Evolutionary conservation across 2,329 filamentous ascomycete species (phyloP).

Genomic region (Myriosclerotinia duriaeana): DNA sequence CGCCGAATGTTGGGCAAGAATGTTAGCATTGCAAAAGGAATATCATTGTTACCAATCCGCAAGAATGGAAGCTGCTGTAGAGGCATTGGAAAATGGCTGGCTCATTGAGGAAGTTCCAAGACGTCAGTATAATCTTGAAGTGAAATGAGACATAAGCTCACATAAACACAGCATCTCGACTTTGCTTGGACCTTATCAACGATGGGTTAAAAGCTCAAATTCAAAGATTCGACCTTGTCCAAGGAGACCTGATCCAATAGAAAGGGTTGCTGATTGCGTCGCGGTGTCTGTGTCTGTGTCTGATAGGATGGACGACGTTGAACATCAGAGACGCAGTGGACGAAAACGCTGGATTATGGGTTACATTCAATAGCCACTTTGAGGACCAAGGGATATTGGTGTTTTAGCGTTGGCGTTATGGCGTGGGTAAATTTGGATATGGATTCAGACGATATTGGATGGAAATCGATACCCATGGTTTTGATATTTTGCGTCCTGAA

Average conservation of each 20-base stretch:
- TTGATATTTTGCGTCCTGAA: slow-evolving; percentile 8
- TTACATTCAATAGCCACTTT: neutral
- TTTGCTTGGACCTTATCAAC: slow-evolving; percentile 39
- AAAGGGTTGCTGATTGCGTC: neutral
- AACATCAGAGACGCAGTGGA: slow-evolving; percentile 1
- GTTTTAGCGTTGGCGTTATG: slow-evolving; percentile 18
- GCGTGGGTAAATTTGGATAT: neutral
- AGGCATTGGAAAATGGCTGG: slow-evolving; percentile 35
- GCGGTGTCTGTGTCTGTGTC: too few relatives aligned
- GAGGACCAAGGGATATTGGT: neutral
- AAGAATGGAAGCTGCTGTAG: slow-evolving; percentile 38
- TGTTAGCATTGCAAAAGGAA: slow-evolving; percentile 37
- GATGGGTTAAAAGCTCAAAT: slow-evolving; percentile 36
- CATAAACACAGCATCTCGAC: slow-evolving; percentile 34
- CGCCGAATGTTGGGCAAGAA: slow-evolving; percentile 36
- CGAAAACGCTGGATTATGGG: neutral
- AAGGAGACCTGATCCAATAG: neutral
- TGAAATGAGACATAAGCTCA: slow-evolving; percentile 6
- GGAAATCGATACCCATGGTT: slow-evolving; percentile 20
- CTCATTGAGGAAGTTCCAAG: slow-evolving; percentile 33
- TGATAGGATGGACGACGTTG: too few relatives aligned
- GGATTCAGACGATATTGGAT: neutral
- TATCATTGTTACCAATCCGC: slow-evolving; percentile 41
- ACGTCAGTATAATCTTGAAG: slow-evolving; percentile 30
- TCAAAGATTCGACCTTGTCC: slow-evolving; percentile 22